Conservation (phyloP, 441 rosid genomes). For the Kokia cookei region DNA sequence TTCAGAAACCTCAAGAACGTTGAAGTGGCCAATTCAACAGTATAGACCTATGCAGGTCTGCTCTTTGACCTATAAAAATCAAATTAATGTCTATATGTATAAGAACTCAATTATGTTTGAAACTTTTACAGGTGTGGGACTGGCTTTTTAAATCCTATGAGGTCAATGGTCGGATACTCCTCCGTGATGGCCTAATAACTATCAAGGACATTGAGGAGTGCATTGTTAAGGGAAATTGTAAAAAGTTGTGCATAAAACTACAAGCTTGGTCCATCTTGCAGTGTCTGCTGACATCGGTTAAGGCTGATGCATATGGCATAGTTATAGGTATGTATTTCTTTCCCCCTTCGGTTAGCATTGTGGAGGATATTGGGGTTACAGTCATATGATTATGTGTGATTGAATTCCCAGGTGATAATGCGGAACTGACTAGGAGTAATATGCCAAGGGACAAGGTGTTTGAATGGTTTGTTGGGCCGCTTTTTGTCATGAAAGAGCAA, state of each 20-base stretch:
- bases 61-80: background rate
- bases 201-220: conserved; percentile 66
- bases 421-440: conserved; percentile 53
- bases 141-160: conserved; percentile 86
- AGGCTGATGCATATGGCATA: conserved; percentile 58
- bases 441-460: conserved; percentile 61
- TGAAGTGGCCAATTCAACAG: conserved; percentile 51
- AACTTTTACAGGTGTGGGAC: conserved; percentile 64
- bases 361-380: background rate
- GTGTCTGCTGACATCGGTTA: conserved; percentile 66
- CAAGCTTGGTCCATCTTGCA: conserved; percentile 77
- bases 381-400: conserved; percentile 4
- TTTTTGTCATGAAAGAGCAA: conserved; percentile 75
- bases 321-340: conserved; percentile 50
- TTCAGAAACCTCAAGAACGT: conserved; percentile 50
- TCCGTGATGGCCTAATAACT: conserved; percentile 52
- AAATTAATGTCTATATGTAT: background rate
- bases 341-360: background rate
- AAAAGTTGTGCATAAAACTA: conserved; percentile 17
- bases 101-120: background rate
- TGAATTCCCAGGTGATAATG: conserved; percentile 42
- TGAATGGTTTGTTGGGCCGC: conserved; percentile 64
- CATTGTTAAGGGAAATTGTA: conserved; percentile 23
- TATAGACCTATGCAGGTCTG: conserved; percentile 68
- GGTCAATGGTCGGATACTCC: conserved; percentile 64